Evolutionary conservation across 768 basidiomycete species (phyloP), one percentile per base, ranked within the genome.

Genomic region (Mycena venus): DNA sequence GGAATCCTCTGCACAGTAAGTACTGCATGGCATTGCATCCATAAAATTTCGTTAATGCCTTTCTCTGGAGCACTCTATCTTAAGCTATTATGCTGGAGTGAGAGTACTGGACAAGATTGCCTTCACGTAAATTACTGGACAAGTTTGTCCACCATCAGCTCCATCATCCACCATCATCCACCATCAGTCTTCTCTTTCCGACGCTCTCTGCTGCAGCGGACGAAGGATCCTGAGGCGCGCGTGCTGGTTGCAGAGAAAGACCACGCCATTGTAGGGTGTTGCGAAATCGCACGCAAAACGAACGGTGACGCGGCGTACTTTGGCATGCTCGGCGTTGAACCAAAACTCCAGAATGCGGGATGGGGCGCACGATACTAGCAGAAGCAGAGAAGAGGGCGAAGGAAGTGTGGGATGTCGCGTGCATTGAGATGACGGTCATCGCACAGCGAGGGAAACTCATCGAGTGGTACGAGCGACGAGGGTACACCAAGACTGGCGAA

Each of bases 291-390:
- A 23, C 70, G 25, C 34, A 7, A 38, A 21, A 19, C 25, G 55
- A 72, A 47, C 23, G 31, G 55, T 34, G 9, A 17, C 27, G 38
- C 34, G 19, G 70, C 38, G 21, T 49, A 58, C 42, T 72, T 72
- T n/a, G 70, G 70, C n/a, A 72, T 64, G 70, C 58, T 72, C 27
- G 63, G 63, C 17, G 70, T 72, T 34, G 70, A 72, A 42, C 70
- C 70, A 5, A 10, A n/a, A n/a, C 47, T 72, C 34, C 70, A 72
- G 42, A 27, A 55, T 12, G 63, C n/a, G 14, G 64, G 70, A 14
- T 72, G 23, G 70, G 70, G 31, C 63, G 63, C 11, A n/a, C n/a
- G 23, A 59, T 72, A 7, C 36, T 72, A 63, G 31, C 40, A 40
- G 55, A 72, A n/a, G 63, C 70, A 25, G 70, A 72, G 40, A 40